phyloP scores from a whole-genome alignment of 2,329 filamentous ascomycete species.

The Rhynchosporium graminicola region DNA sequence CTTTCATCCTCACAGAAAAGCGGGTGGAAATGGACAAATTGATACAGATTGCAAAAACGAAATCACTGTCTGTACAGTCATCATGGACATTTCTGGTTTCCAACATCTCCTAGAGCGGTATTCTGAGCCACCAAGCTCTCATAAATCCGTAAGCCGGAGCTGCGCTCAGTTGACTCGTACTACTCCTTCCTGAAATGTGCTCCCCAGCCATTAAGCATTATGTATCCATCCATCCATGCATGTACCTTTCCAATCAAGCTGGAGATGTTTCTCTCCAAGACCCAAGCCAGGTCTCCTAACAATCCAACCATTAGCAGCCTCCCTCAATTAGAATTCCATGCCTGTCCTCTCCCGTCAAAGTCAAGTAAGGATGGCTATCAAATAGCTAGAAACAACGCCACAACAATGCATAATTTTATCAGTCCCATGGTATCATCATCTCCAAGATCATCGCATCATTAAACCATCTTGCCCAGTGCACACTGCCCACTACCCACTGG shows the following conservation, averaged over 20 bases:
- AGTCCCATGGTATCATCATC: slow-evolving; percentile 37
- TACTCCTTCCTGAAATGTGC: slow-evolving; percentile 3
- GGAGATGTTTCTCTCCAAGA: background rate
- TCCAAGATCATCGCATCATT: slow-evolving; percentile 33
- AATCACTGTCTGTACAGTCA: background rate
- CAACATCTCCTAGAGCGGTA: background rate
- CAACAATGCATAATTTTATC: slow-evolving; percentile 32
- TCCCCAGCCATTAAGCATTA: slow-evolving; percentile 26
- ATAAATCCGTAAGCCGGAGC: too few relatives aligned
- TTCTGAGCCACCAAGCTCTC: background rate
- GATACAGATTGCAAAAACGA: background rate
- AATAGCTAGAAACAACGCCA: slow-evolving; percentile 36
- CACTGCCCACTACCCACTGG: background rate
- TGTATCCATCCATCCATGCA: slow-evolving; percentile 15
- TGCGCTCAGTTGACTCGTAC: background rate
- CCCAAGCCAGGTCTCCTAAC: background rate
- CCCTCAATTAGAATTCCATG: slow-evolving; percentile 11
- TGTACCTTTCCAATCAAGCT: slow-evolving; percentile 22
- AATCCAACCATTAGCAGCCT: background rate
- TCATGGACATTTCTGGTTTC: slow-evolving; percentile 9
- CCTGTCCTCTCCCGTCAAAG: slow-evolving; percentile 12
- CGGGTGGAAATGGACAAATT: too few relatives aligned
- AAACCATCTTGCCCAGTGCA: slow-evolving; percentile 9
- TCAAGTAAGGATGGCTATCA: slow-evolving; percentile 21
- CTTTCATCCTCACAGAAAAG: too few relatives aligned